Conservation (phyloP, 768 basidiomycete genomes). For the Suillus clintonianus region DNA sequence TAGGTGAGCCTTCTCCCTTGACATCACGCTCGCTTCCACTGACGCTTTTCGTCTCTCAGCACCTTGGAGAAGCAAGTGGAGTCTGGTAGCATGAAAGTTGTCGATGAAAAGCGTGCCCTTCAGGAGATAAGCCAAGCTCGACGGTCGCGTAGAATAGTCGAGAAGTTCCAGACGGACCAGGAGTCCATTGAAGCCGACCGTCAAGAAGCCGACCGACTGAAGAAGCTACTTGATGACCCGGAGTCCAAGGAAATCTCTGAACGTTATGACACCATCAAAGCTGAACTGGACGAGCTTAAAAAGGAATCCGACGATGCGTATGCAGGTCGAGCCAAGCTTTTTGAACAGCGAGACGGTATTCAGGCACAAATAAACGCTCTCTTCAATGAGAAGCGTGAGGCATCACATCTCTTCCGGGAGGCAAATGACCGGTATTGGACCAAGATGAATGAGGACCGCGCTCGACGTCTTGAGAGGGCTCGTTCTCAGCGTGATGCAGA, state of each 20-base stretch:
- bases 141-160: constrained; percentile 73
- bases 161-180: constrained; percentile 79
- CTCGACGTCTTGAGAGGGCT: constrained; percentile 74
- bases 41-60: constrained; percentile 39
- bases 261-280: constrained; percentile 78
- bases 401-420: constrained; percentile 70
- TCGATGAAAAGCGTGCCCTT: constrained; percentile 95
- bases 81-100: constrained; percentile 87
- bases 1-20: constrained; percentile 51
- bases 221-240: constrained; percentile 87
- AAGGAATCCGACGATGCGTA: constrained; percentile 85
- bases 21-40: constrained; percentile 6
- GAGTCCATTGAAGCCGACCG: constrained; percentile 81
- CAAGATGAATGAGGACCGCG: constrained; percentile 88
- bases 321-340: constrained; percentile 77
- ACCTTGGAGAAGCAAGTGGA: constrained; percentile 89
- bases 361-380: constrained; percentile 70
- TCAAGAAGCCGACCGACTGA: constrained; percentile 71
- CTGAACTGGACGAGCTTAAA: constrained; percentile 84
- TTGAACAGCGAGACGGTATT: constrained; percentile 80
- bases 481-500: constrained; percentile 76
- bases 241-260: constrained; percentile 80
- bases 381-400: constrained; percentile 77
- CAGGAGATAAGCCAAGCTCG: constrained; percentile 78
- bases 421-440: constrained; percentile 79